Base-by-base conservation (phyloP, 371 early-diverging fungal species). In the Umbelopsis sp. region DNA sequence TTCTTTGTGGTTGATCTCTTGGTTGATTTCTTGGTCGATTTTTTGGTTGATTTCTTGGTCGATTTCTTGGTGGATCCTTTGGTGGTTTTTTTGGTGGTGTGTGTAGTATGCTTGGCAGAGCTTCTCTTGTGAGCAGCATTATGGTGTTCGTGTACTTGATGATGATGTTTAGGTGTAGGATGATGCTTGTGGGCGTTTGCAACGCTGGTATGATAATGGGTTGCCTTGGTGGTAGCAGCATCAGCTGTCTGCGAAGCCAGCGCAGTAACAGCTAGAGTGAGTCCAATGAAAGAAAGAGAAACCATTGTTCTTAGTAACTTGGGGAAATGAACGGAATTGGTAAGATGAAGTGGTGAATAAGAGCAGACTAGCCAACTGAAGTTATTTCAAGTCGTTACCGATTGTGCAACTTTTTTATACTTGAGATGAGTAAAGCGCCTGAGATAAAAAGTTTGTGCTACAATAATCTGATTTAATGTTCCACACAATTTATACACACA, bases 191-290 rank as follows among this genome's bases (percentile, higher is more conserved):
- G 14, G 11, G 18, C 0, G 16, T 35, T 16, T 18, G 57, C 12
- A 48, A 48, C 48, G 7, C n/a, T 48, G 6, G 48, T 18, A 48
- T 6, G 2, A 14, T 57, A 37, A 41, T 44, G 51, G 12, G 10
- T 9, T 10, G 44, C 25, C 12, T 41, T 18, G 37, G 16, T 51
- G 50, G 57, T 37, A 16, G 38, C 14, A 37, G 57, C 46, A n/a
- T 57, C 44, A 46, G 69, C 72, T 44, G 64, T 37, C 9, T 68
- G 62, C n/a, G 70, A 38, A 53, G 51, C 64, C 16, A 65, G 29
- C 9, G 68, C 69, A 37, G 64, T 35, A n/a, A 67, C 48, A 50
- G 51, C 66, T 7, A 57, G 57, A 16, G 35, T 11, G 6, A 57
- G 29, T 10, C 57, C 35, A 29, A 57, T 35, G 57, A 35, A 57